phyloP scores from a whole-genome alignment of 1,284 basidiomycete species.

The Rhodotorula sp. region DNA sequence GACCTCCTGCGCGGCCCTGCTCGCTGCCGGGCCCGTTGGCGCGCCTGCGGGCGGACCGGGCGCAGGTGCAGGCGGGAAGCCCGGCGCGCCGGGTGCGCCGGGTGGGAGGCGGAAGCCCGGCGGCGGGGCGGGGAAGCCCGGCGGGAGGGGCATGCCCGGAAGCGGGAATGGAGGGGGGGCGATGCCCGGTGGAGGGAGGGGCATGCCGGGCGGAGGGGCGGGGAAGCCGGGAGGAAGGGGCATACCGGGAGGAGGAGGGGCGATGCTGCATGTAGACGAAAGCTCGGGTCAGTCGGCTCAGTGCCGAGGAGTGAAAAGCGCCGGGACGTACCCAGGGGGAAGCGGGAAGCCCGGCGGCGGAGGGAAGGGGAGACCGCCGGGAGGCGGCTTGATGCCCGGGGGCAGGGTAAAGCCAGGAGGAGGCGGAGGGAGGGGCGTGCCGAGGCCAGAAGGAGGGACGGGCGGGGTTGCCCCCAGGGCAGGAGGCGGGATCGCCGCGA shows the following conservation, averaged over 20 bases:
- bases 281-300: not conserved
- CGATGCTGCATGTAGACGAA: not conserved
- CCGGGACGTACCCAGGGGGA: slow-evolving; percentile 11
- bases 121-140: slow-evolving; percentile 26
- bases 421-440: slow-evolving; percentile 25
- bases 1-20: slow-evolving; percentile 46
- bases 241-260: slow-evolving; percentile 27
- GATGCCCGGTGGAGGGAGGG: not conserved
- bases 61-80: slow-evolving; percentile 1
- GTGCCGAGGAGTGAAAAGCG: not conserved
- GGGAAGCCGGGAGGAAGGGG: slow-evolving; percentile 35
- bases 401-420: slow-evolving; percentile 13
- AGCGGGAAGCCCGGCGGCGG: slow-evolving; percentile 17
- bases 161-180: slow-evolving; percentile 9
- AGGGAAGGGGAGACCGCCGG: slow-evolving; percentile 27
- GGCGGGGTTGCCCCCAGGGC: slow-evolving; percentile 9
- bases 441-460: not conserved
- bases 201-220: slow-evolving; percentile 28
- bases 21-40: slow-evolving; percentile 37
- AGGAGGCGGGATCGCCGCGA: slow-evolving; percentile 37
- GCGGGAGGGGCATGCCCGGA: slow-evolving; percentile 17
- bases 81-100: slow-evolving; percentile 13
- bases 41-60: slow-evolving; percentile 47
- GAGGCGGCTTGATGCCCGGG: slow-evolving; percentile 33
- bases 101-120: slow-evolving; percentile 52